phyloP scores from a whole-genome alignment of 768 basidiomycete species.

The Exsudoporus frostii region DNA sequence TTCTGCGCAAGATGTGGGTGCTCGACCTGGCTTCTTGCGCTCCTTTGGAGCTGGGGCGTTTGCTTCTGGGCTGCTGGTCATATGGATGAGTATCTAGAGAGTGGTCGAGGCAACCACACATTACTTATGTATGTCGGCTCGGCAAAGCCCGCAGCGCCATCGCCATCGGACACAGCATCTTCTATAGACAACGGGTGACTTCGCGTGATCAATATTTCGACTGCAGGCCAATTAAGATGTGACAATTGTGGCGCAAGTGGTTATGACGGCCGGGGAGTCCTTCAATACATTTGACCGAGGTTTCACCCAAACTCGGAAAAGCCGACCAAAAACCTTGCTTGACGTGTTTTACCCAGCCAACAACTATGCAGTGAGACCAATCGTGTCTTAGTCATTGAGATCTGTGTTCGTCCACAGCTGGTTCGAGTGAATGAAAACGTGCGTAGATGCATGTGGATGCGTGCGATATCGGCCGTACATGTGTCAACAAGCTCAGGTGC shows the following conservation, averaged over 20 bases:
- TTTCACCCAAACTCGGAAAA: too few species aligned
- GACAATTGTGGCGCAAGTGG: not conserved
- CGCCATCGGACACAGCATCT: too few species aligned
- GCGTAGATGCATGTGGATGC: too few species aligned
- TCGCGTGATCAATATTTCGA: not conserved
- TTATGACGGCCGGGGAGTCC: not conserved
- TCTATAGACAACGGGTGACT: not conserved
- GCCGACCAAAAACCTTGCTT: too few species aligned
- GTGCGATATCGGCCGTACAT: too few species aligned
- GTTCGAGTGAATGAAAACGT: too few species aligned
- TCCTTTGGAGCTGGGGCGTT: constrained; percentile 26
- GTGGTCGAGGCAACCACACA: not conserved
- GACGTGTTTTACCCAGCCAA: too few species aligned
- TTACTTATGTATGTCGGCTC: not conserved
- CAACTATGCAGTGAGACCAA: too few species aligned
- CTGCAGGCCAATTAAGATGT: not conserved
- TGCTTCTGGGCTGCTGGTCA: constrained; percentile 7
- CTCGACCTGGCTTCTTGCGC: constrained; percentile 48
- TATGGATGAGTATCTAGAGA: not conserved
- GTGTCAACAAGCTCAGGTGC: too few species aligned
- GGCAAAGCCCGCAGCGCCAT: constrained; percentile 8
- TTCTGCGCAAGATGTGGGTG: constrained; percentile 42
- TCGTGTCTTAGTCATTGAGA: too few species aligned
- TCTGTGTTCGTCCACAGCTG: too few species aligned
- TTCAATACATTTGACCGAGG: not conserved